Percentiles rank a stretch among this genome's conserved stretches.
phyloP scores from a whole-genome alignment of 225 moss, liverwort and hornwort genomes.

The Marchantia polymorpha region DNA sequence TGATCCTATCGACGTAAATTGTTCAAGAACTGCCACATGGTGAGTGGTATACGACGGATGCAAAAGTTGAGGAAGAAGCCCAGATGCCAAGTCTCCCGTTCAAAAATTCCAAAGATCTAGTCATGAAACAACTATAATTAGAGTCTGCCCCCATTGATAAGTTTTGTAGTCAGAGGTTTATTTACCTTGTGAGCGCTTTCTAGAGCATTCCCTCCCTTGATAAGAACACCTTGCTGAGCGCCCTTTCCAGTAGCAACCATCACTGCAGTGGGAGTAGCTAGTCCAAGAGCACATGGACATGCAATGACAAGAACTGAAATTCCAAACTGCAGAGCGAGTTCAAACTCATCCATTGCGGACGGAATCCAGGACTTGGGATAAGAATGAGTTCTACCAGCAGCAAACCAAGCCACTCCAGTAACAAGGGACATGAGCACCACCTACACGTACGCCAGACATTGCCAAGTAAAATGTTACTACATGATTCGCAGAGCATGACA shows the following conservation, averaged over 20 bases:
- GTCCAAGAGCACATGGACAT: constrained; percentile 96
- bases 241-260: constrained; percentile 99
- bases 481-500: no score
- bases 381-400: constrained; percentile 57
- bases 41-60: neutral
- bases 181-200: constrained; percentile 90
- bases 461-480: neutral
- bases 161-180: neutral
- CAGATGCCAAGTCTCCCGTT: constrained; percentile 10
- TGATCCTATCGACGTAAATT: neutral
- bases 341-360: constrained; percentile 89
- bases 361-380: constrained; percentile 90
- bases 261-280: constrained; percentile 96
- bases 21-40: neutral
- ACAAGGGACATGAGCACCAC: constrained; percentile 67
- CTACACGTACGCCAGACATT: constrained; percentile 29
- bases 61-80: neutral
- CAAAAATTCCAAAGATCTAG: neutral
- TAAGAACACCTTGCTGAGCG: constrained; percentile 92
- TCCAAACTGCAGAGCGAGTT: constrained; percentile 95
- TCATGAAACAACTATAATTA: neutral
- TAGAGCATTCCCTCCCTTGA: constrained; percentile 93
- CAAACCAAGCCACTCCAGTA: constrained; percentile 89
- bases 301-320: constrained; percentile 95
- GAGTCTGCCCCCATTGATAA: neutral